A percentile compares a stretch with the other conserved stretches of the same genome.
phyloP scores from a whole-genome alignment of 805 yeast genomes.

The Hyphopichia homilentoma region DNA sequence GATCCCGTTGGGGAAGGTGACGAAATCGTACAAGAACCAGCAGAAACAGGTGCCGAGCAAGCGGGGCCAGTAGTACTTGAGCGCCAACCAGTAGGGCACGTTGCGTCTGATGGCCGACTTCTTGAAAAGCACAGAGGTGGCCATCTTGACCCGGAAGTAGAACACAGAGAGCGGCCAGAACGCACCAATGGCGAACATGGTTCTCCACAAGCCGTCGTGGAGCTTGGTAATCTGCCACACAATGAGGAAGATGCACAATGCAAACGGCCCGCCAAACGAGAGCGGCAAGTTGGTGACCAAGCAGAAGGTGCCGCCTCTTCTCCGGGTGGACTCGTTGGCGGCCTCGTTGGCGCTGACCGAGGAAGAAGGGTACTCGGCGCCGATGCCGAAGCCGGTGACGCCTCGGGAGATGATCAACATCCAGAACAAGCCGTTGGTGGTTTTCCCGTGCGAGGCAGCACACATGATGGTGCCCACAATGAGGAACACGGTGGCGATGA shows the following conservation, averaged over 20 bases:
- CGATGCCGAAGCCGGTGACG: conserved; percentile 73
- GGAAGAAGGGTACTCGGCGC: conserved; percentile 73
- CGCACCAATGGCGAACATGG: conserved; percentile 60
- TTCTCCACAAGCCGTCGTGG: conserved; percentile 62
- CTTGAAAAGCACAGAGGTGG: conserved; percentile 59
- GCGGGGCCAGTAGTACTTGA: conserved; percentile 66
- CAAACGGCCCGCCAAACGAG: conserved; percentile 77
- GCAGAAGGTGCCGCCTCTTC: conserved; percentile 63
- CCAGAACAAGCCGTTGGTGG: conserved; percentile 68
- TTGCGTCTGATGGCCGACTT: conserved; percentile 56
- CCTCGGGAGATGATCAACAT: conserved; percentile 74
- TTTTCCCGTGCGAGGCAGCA: conserved; percentile 64
- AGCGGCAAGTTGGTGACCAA: conserved; percentile 72
- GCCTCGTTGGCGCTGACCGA: conserved; percentile 70
- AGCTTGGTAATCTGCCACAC: conserved; percentile 55
- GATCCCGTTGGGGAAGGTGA: conserved; percentile 75
- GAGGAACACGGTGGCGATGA: conserved; percentile 57
- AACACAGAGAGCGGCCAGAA: conserved; percentile 71
- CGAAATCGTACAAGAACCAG: conserved; percentile 81
- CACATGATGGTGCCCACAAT: conserved; percentile 64
- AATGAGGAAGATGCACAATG: conserved; percentile 61
- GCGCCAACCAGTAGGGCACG: conserved; percentile 52
- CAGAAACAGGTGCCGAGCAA: conserved; percentile 67
- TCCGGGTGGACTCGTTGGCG: conserved; percentile 60
- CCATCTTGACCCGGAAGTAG: conserved; percentile 68